Base-by-base conservation (phyloP, 768 basidiomycete genomes). In the Mycena galericulata region DNA sequence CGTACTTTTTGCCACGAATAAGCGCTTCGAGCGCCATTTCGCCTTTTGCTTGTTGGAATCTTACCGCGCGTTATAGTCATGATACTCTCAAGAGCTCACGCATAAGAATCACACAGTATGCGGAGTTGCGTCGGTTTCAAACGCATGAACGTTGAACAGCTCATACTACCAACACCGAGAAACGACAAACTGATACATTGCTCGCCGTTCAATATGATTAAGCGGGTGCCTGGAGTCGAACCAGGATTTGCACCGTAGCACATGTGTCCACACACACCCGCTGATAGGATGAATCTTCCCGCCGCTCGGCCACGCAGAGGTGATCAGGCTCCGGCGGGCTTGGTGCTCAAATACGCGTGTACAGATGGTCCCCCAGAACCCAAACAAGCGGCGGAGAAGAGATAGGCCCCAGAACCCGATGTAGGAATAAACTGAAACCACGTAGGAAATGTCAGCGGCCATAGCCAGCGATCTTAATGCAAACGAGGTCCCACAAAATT, bases 251-350 rank as follows among this genome's bases (percentile, higher is more conserved):
- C 26, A n/a, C 41, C 56, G 40, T 45, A 58, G 41, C 56, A 58
- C 56, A 45, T 45, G 11, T 58, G 56, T 58, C 56, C 56, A 58
- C 56, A 58, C 56, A 58, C 56, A 45, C 24, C 56, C 56, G 56
- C 29, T 27, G 34, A n/a, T 20, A 56, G 18, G 27, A 45, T 45
- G 32, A 58, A 58, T 30, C n/a, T 41, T 32, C 43, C 30, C 26
- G 56, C 56, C 43, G 38, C 24, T 22, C 45, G 41, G 56, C 56
- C 56, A 29, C 26, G 14, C 40, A 14, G 56, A 58, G 56, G 40
- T 58, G 56, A 58, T 58, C 56, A 45, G 27, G 40, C 40, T 58
- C 56, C 29, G 15, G 43, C 43, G 56, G 56, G 30, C 56, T 58
- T 56, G 26, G 24, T 41, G 36, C 36, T 34, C 54, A 40, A 40